Conservation (phyloP, 257 asterid species). For the Striga asiatica region DNA sequence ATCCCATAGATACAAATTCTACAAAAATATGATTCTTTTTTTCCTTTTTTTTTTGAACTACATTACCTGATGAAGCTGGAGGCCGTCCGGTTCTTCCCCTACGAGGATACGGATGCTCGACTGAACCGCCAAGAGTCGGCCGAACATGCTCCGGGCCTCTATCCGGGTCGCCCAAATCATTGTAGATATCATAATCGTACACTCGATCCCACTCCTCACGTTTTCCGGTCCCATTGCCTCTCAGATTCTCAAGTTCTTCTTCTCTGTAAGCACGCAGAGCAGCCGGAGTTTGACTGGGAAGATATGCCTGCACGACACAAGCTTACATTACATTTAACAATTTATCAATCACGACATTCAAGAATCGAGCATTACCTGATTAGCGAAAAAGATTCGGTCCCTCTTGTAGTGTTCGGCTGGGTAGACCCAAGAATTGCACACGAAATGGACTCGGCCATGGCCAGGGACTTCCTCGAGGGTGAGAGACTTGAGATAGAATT, state of each 20-base stretch:
- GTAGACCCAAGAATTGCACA: conserved; percentile 80
- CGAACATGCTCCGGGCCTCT: conserved; percentile 49
- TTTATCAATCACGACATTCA: neutral
- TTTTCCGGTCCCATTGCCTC: conserved; percentile 49
- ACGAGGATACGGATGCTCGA: conserved; percentile 77
- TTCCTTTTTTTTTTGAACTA: conserved; percentile 44
- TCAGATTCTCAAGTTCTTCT: conserved; percentile 56
- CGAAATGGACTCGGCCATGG: conserved; percentile 50
- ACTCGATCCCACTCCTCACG: conserved; percentile 85
- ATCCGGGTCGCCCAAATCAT: conserved; percentile 69
- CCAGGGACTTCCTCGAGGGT: conserved; percentile 64
- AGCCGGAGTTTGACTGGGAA: conserved; percentile 60
- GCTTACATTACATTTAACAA: neutral
- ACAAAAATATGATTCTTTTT: too few relatives aligned
- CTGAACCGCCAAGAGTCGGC: conserved; percentile 66
- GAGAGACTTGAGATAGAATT: conserved; percentile 60
- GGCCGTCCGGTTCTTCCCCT: conserved; percentile 72
- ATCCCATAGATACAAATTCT: too few relatives aligned
- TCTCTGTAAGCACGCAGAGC: conserved; percentile 49
- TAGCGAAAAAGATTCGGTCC: conserved; percentile 56
- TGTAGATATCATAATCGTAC: conserved; percentile 72
- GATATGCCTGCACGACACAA: conserved; percentile 39
- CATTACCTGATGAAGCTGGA: neutral
- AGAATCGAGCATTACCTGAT: conserved; percentile 34
- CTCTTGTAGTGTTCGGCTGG: conserved; percentile 37